A percentile compares a stretch with the other conserved stretches of the same genome.
Conservation (phyloP, 2,329 filamentous ascomycete genomes). For the Colletotrichum neosansevieriae region DNA sequence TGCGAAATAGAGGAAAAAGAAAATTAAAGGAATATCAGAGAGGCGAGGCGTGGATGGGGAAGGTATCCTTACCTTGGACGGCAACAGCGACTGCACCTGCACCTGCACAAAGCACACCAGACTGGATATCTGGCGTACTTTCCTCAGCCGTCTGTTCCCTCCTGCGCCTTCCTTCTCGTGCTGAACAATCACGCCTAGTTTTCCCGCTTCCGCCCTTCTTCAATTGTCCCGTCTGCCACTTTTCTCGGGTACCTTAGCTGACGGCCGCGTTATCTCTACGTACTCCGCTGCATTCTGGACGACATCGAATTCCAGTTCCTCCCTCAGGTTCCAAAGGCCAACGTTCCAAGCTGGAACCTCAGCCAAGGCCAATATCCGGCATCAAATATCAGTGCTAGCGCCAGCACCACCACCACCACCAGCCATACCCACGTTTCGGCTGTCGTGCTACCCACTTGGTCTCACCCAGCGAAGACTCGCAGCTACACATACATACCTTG, state of each 20-base stretch:
- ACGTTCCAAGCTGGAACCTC: background rate
- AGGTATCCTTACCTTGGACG: background rate
- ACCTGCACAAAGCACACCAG: too few relatives aligned
- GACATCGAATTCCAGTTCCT: slow-evolving; percentile 29
- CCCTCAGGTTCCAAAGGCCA: slow-evolving; percentile 12
- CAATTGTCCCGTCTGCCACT: background rate
- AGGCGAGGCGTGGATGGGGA: background rate
- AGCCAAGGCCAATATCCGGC: slow-evolving; percentile 15
- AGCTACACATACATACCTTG: background rate
- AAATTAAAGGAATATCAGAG: slow-evolving; percentile 13
- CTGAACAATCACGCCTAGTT: background rate
- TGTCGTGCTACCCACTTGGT: slow-evolving; percentile 17
- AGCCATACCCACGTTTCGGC: slow-evolving; percentile 38
- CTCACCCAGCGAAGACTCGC: slow-evolving; percentile 15
- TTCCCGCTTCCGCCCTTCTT: background rate
- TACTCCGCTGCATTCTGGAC: background rate
- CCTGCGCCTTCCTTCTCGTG: background rate
- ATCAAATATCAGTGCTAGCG: slow-evolving; percentile 25
- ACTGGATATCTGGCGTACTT: slow-evolving; percentile 3
- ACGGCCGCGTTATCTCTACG: background rate
- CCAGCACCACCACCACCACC: slow-evolving; percentile 18
- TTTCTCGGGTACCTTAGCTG: too few relatives aligned
- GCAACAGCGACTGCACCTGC: background rate
- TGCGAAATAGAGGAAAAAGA: slow-evolving; percentile 2
- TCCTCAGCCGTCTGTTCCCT: background rate